Conservation (phyloP, 2,329 filamentous ascomycete genomes). For the Talaromyces amestolkiae region DNA sequence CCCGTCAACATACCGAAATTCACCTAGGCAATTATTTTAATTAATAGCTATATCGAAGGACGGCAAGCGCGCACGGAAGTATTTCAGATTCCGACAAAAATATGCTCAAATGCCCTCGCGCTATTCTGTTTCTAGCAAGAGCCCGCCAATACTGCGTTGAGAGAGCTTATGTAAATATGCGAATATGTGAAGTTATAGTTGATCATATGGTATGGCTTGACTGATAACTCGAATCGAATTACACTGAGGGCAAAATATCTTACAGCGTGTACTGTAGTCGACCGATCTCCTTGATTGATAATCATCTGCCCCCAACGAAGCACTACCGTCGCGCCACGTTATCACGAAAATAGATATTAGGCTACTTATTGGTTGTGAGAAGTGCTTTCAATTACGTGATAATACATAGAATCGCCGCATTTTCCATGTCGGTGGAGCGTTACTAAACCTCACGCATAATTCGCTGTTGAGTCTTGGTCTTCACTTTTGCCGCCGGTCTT, state of each 20-base stretch:
- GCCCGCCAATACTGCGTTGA: neutral
- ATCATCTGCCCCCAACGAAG: neutral
- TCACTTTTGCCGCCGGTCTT: slow-evolving; percentile 20
- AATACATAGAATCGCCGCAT: neutral
- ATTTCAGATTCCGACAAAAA: neutral
- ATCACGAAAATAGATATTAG: neutral
- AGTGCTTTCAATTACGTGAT: neutral
- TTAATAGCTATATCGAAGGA: neutral
- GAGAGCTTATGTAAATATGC: neutral
- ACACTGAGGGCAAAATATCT: neutral
- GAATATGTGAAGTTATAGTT: neutral
- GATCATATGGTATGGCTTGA: neutral
- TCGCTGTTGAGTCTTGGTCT: slow-evolving; percentile 15
- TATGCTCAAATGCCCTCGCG: slow-evolving; percentile 7
- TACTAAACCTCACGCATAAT: neutral
- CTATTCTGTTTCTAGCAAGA: neutral
- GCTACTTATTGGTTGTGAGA: neutral
- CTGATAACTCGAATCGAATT: neutral
- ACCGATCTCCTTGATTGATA: neutral
- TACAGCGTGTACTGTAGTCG: neutral
- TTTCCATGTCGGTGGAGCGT: neutral
- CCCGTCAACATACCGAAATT: neutral
- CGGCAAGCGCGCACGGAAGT: neutral
- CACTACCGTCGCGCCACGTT: neutral
- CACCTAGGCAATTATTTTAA: neutral